These are phyloP conservation scores for Globisporangium irregulare DNA, from an alignment of 352 stramenopile species.

Conservation along the genomic window DNA sequence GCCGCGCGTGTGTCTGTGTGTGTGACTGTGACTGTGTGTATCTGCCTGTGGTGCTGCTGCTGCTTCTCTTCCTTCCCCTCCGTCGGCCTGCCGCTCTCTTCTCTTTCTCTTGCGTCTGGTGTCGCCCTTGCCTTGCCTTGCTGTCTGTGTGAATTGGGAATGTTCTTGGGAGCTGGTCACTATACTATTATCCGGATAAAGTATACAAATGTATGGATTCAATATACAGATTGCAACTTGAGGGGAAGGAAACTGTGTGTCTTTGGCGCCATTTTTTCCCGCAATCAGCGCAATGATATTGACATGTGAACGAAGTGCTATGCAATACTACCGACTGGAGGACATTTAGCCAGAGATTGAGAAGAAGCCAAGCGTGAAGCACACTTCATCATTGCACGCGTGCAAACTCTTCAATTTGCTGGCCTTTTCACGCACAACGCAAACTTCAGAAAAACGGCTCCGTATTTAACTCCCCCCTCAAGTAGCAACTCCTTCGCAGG, in stretches of 20 bases:
- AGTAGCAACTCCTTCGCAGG: slow-evolving; percentile 5
- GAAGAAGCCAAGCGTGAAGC: not conserved
- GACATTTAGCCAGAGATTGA: not conserved
- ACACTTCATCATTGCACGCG: not conserved
- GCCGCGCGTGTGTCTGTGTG: not conserved
- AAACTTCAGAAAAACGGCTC: slow-evolving; percentile 7
- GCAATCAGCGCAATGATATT: too few species aligned
- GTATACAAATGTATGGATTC: not conserved
- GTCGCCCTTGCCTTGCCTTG: not conserved
- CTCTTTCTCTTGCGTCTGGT: not conserved
- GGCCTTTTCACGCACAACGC: not conserved
- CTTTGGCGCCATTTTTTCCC: slow-evolving; percentile 1
- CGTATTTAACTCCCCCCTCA: slow-evolving; percentile 5
- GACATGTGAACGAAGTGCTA: too few species aligned
- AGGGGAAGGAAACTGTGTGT: not conserved
- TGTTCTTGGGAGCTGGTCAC: not conserved
- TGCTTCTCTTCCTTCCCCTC: not conserved
- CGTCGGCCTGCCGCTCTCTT: not conserved
- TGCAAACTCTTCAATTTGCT: not conserved
- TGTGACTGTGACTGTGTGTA: not conserved
- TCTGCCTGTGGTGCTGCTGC: not conserved
- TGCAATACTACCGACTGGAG: not conserved
- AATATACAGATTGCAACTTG: slow-evolving; percentile 6
- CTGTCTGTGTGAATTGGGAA: not conserved
- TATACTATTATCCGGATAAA: not conserved